Evolutionary conservation across 2,329 filamentous ascomycete genomes (phyloP).

Genomic region (Hymenotorrendiella dingleyae): DNA sequence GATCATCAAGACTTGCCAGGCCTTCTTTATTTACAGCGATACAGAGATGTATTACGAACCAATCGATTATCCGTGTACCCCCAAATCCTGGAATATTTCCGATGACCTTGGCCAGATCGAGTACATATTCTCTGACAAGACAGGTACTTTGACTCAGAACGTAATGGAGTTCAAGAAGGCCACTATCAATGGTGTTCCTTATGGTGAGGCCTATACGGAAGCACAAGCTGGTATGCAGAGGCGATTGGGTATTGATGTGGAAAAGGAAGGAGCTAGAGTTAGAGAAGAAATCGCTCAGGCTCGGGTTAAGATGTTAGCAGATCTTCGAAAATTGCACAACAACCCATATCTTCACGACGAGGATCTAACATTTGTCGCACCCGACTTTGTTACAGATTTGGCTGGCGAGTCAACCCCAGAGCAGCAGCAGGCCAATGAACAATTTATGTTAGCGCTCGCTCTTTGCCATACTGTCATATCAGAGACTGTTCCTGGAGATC

Average conservation of each 20-base stretch:
- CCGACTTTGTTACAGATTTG: constrained; percentile 81
- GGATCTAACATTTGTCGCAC: constrained; percentile 84
- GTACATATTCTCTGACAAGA: constrained; percentile 98
- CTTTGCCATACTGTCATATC: constrained; percentile 97
- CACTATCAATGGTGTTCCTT: constrained; percentile 90
- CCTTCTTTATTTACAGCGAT: constrained; percentile 96
- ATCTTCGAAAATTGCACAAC: constrained; percentile 71
- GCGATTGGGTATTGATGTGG: constrained; percentile 79
- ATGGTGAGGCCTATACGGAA: constrained; percentile 96
- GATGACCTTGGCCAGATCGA: constrained; percentile 97
- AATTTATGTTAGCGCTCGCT: constrained; percentile 91
- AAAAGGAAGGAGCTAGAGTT: constrained; percentile 68
- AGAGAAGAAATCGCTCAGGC: constrained; percentile 73
- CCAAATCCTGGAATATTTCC: constrained; percentile 98
- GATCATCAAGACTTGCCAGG: constrained; percentile 88
- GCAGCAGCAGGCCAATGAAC: constrained; percentile 72
- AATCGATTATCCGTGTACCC: constrained; percentile 90
- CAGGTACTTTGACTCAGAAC: constrained; percentile 83
- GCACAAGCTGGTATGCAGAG: constrained; percentile 95
- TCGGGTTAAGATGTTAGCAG: constrained; percentile 64
- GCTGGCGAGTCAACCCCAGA: constrained; percentile 68
- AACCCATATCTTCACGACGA: constrained; percentile 91
- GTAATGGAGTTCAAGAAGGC: constrained; percentile 99
- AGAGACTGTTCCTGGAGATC: constrained; percentile 82
- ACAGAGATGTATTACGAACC: constrained; percentile 94